phyloP scores from a whole-genome alignment of 176 grass and related monocot species.

The Cenchrus fungigraminus region DNA sequence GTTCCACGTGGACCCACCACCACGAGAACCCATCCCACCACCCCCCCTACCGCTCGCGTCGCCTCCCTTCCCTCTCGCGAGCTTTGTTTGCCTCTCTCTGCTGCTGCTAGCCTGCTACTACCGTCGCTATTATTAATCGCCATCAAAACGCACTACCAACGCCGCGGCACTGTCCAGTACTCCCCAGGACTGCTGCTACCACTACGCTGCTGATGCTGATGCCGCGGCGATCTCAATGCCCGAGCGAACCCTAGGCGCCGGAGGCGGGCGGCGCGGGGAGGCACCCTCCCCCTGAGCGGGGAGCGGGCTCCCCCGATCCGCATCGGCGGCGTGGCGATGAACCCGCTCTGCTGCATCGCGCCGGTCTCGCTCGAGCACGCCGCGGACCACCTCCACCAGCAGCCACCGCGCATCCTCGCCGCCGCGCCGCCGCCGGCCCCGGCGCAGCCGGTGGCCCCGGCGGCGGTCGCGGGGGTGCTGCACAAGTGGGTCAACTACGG shows the following conservation, averaged over 20 bases:
- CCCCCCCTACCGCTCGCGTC: not conserved
- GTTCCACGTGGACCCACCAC: accelerated
- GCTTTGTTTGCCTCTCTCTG: conserved; percentile 29
- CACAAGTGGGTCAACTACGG: conserved; percentile 99
- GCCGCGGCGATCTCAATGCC: conserved; percentile 40
- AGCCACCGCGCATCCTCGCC: conserved; percentile 41
- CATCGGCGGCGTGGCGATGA: conserved; percentile 47
- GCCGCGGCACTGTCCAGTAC: conserved; percentile 5
- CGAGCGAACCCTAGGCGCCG: conserved; percentile 33
- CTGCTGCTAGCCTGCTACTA: not conserved
- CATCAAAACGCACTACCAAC: conserved; percentile 28
- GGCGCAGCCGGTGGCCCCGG: not conserved
- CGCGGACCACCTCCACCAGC: conserved; percentile 32
- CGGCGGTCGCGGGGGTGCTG: conserved; percentile 61
- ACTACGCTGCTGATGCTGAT: conserved; percentile 8
- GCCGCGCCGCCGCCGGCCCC: not conserved
- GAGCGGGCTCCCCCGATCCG: conserved; percentile 23
- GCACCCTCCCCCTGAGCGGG: conserved; percentile 10
- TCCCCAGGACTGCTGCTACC: not conserved
- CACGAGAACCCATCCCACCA: not conserved
- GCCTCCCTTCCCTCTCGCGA: not conserved
- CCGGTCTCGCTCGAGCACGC: conserved; percentile 72
- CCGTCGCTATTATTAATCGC: conserved; percentile 40
- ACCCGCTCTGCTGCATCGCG: conserved; percentile 90
- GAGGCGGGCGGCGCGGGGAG: not conserved